Evolutionary conservation across 202 grass and related monocot genomes (phyloP).

Genomic region (Tripidium arundinaceum): DNA sequence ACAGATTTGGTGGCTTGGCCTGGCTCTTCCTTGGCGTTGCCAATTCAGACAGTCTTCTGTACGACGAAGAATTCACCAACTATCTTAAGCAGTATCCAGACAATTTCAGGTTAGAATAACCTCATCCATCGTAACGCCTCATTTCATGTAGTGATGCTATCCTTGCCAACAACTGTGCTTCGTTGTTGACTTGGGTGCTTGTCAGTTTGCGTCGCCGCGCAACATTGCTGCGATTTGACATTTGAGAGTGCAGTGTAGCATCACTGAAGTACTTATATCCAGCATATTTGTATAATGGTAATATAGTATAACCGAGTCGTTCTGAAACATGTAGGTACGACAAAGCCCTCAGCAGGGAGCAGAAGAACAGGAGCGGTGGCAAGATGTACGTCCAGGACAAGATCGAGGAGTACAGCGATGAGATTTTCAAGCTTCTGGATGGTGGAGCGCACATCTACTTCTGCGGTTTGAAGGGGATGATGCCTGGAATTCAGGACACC

Average conservation of each 20-base stretch:
- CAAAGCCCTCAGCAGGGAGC: slow-evolving; percentile 82
- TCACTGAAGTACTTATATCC: neutral
- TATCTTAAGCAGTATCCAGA: slow-evolving; percentile 67
- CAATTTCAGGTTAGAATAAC: slow-evolving; percentile 67
- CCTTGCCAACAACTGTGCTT: neutral
- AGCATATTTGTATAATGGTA: neutral
- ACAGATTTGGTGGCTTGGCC: slow-evolving; percentile 74
- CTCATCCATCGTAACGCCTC: neutral
- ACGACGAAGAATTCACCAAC: slow-evolving; percentile 66
- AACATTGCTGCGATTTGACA: neutral
- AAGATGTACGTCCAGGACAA: slow-evolving; percentile 99
- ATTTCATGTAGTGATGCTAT: neutral
- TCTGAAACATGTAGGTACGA: slow-evolving; percentile 55
- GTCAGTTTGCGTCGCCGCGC: neutral
- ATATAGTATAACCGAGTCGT: neutral
- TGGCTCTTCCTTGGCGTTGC: slow-evolving; percentile 92
- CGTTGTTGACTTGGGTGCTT: neutral
- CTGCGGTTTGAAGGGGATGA: slow-evolving; percentile 97
- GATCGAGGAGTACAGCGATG: slow-evolving; percentile 89
- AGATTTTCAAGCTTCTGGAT: slow-evolving; percentile 92
- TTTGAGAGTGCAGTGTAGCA: neutral
- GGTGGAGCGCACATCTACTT: slow-evolving; percentile 84
- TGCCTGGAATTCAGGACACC: slow-evolving; percentile 89
- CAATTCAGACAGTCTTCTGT: slow-evolving; percentile 80
- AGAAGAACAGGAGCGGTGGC: slow-evolving; percentile 78